These are phyloP conservation scores for Sarcodon aspratus DNA, from an alignment of 768 basidiomycete genomes.

Conservation along the genomic window DNA sequence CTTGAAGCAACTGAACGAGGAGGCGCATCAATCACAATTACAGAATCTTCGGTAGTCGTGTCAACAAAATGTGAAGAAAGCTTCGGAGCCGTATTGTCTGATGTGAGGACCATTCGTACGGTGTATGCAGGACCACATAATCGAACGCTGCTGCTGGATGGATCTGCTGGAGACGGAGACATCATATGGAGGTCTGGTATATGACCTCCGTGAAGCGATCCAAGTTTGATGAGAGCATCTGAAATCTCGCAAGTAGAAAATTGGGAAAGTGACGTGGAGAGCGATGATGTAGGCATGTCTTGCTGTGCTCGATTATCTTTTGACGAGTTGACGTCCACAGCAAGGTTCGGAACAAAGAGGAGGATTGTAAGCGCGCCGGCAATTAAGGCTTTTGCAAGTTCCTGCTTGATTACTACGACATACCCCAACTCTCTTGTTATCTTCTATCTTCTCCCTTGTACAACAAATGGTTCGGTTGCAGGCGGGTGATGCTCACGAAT, in stretches of 20 bases:
- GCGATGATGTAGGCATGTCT: slow-evolving; percentile 2
- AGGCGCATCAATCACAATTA: slow-evolving; percentile 71
- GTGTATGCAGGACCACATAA: slow-evolving; percentile 81
- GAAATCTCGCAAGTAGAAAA: slow-evolving; percentile 80
- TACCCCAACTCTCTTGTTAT: too few species aligned
- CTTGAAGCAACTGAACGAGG: slow-evolving; percentile 33
- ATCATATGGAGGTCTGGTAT: slow-evolving; percentile 66
- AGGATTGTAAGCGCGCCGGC: too few species aligned
- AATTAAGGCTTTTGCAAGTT: too few species aligned
- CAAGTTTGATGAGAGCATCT: slow-evolving; percentile 79
- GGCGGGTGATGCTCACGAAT: too few species aligned
- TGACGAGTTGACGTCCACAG: too few species aligned
- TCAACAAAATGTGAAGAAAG: slow-evolving; percentile 75
- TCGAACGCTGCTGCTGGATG: slow-evolving; percentile 21
- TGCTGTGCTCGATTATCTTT: too few species aligned
- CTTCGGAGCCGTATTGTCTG: slow-evolving; percentile 50
- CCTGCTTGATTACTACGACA: too few species aligned
- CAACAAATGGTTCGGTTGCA: too few species aligned
- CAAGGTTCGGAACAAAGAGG: too few species aligned
- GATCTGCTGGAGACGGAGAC: slow-evolving; percentile 27
- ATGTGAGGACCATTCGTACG: slow-evolving; percentile 63
- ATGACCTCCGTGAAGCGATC: slow-evolving; percentile 57
- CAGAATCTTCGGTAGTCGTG: slow-evolving; percentile 46
- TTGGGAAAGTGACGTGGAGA: slow-evolving; percentile 11
- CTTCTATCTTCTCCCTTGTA: too few species aligned